phyloP scores from a whole-genome alignment of 495 filamentous ascomycete species.

The Friedmanniomyces endolithicus region DNA sequence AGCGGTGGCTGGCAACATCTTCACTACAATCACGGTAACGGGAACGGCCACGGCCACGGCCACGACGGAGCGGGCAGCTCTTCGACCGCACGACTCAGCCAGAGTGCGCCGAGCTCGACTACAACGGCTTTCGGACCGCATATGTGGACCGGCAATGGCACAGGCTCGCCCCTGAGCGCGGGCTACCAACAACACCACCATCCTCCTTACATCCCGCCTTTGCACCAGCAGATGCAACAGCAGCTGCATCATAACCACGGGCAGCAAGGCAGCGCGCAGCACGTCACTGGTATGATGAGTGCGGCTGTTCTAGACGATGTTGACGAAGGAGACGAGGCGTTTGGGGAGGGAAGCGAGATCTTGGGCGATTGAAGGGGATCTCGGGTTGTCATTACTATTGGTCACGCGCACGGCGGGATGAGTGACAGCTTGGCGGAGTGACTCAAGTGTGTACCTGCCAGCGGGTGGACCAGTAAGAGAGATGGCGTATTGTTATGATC shows the following conservation, averaged over 20 bases:
- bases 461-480: too few relatives aligned
- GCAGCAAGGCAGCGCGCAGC: slow-evolving; percentile 16
- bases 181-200: neutral
- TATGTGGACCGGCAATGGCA: neutral
- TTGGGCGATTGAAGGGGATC: neutral
- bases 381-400: too few relatives aligned
- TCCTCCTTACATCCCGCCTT: neutral
- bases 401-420: too few relatives aligned
- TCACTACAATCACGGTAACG: neutral
- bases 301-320: slow-evolving; percentile 26
- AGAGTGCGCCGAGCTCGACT: slow-evolving; percentile 13
- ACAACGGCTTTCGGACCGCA: slow-evolving; percentile 3
- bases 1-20: neutral
- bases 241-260: neutral
- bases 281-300: slow-evolving; percentile 31
- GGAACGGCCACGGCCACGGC: neutral
- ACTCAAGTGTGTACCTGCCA: too few relatives aligned
- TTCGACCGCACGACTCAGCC: slow-evolving; percentile 2
- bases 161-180: neutral
- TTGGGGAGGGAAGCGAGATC: slow-evolving; percentile 31
- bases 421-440: too few relatives aligned
- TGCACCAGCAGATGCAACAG: neutral
- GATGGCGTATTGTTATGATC: too few relatives aligned
- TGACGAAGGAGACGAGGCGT: slow-evolving; percentile 26
- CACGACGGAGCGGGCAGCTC: neutral